Conservation (phyloP, 108 stramenopile species). For the Cyclotella atomus region DNA sequence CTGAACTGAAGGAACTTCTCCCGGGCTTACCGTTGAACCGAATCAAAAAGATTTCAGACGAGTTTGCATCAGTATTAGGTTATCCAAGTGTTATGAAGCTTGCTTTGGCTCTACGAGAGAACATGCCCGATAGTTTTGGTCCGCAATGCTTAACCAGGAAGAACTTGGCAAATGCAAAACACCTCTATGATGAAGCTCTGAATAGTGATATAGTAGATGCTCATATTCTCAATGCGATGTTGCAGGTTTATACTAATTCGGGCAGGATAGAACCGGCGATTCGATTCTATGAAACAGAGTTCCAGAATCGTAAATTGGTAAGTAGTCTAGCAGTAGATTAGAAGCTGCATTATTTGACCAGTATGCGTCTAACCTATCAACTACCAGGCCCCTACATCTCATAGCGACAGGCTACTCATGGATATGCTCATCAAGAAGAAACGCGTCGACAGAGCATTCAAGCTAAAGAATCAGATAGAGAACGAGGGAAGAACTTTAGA, state of each 20-base stretch:
- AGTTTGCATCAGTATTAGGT: slow-evolving; percentile 60
- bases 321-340: slow-evolving; percentile 13
- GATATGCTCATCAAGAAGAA: slow-evolving; percentile 84
- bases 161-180: slow-evolving; percentile 63
- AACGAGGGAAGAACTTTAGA: slow-evolving; percentile 66
- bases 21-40: slow-evolving; percentile 72
- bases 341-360: not conserved
- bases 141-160: slow-evolving; percentile 61
- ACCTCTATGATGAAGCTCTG: slow-evolving; percentile 65
- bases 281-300: slow-evolving; percentile 66
- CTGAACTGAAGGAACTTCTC: slow-evolving; percentile 58
- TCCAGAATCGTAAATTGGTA: slow-evolving; percentile 53
- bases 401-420: slow-evolving; percentile 79
- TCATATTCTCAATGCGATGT: slow-evolving; percentile 74
- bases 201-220: slow-evolving; percentile 67
- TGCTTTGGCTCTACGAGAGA: slow-evolving; percentile 72
- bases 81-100: slow-evolving; percentile 77
- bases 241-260: slow-evolving; percentile 64
- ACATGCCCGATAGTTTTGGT: slow-evolving; percentile 75
- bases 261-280: slow-evolving; percentile 70
- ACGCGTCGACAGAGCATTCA: slow-evolving; percentile 73
- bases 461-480: slow-evolving; percentile 67
- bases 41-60: slow-evolving; percentile 61
- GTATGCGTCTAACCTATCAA: not conserved
- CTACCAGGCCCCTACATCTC: slow-evolving; percentile 64